Conservation (phyloP, 306 rosid species). For the Argentina anserina region DNA sequence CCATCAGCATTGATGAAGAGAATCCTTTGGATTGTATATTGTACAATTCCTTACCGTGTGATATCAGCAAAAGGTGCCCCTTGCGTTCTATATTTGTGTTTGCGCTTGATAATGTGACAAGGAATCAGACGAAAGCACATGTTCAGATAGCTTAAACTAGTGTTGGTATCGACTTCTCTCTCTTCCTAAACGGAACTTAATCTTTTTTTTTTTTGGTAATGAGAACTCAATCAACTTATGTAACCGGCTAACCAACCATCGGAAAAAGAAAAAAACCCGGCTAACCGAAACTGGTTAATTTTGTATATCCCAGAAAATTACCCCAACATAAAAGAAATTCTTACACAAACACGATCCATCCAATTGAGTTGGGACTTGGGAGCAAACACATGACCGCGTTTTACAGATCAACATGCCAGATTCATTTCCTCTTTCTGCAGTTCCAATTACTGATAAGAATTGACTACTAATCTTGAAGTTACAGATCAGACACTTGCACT, state of each 20-base stretch:
- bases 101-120: neutral
- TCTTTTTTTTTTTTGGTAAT: too few species aligned
- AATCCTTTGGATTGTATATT: neutral
- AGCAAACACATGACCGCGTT: too few species aligned
- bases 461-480: neutral
- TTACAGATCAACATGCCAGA: neutral
- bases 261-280: too few species aligned
- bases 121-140: neutral
- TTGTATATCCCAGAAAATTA: too few species aligned
- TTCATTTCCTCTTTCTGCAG: too few species aligned
- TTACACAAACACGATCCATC: too few species aligned
- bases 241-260: too few species aligned
- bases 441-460: neutral
- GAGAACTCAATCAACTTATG: too few species aligned
- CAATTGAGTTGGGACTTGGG: too few species aligned
- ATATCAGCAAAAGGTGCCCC: neutral
- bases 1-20: neutral
- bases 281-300: too few species aligned
- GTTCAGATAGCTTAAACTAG: neutral
- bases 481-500: neutral
- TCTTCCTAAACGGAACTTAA: too few species aligned
- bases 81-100: neutral
- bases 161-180: neutral
- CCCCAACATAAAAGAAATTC: too few species aligned
- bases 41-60: neutral